Evolutionary conservation across 306 rosid species (phyloP).

Genomic region (Begonia loranthoides): DNA sequence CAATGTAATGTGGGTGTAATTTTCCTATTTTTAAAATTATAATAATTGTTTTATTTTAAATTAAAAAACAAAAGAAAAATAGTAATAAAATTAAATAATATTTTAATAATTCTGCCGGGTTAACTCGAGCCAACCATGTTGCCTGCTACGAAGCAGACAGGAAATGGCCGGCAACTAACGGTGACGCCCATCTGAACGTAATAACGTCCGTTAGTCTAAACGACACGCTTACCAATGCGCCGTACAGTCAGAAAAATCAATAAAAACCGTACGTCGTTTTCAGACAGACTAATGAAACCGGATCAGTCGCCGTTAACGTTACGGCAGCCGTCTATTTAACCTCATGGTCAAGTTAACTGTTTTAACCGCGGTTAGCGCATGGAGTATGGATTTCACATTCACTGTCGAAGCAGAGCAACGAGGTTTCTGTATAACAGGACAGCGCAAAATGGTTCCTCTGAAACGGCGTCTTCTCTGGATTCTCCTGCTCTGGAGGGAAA

Average conservation of each 20-base stretch:
- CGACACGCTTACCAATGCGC: conserved; percentile 29
- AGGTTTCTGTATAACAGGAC: conserved; percentile 32
- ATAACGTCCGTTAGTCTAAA: conserved; percentile 19
- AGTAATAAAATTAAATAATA: too few relatives aligned
- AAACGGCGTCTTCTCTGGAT: conserved; percentile 35
- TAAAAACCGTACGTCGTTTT: conserved; percentile 9
- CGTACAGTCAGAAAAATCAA: conserved; percentile 7
- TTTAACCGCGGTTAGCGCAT: conserved; percentile 22
- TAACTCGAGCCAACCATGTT: conserved; percentile 62
- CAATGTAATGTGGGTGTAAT: too few relatives aligned
- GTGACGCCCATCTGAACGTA: conserved; percentile 5
- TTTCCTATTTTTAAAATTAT: too few relatives aligned
- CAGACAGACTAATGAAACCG: conserved; percentile 3
- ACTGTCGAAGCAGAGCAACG: conserved; percentile 7
- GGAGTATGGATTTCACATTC: not conserved
- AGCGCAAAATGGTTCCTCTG: conserved; percentile 28
- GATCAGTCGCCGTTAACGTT: conserved; percentile 6
- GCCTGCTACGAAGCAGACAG: conserved; percentile 85
- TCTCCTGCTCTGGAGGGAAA: conserved; percentile 2
- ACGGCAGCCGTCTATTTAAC: conserved; percentile 12
- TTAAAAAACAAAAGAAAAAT: too few relatives aligned
- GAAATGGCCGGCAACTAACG: conserved; percentile 50
- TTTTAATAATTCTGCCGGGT: conserved; percentile 60
- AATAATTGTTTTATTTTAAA: too few relatives aligned
- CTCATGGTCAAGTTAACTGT: conserved; percentile 13